A percentile compares a stretch with the other conserved stretches of the same genome.
phyloP scores from a whole-genome alignment of 148 eudicot genomes.

The Chenopodium berlandieri region DNA sequence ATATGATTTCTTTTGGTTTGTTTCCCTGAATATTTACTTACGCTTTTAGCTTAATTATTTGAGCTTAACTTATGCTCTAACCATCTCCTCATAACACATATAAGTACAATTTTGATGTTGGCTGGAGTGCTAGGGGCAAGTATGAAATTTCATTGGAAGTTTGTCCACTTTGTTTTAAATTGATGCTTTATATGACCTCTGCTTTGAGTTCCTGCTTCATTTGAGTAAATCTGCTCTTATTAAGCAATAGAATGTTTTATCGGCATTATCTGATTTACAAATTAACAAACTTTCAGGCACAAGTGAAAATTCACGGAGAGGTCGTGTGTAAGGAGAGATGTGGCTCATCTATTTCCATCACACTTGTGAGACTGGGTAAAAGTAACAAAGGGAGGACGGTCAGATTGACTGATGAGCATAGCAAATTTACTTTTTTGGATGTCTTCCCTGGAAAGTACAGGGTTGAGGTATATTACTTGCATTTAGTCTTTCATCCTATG shows the following conservation, averaged over 20 bases:
- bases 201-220: neutral
- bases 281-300: constrained; percentile 50
- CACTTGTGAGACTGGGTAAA: constrained; percentile 58
- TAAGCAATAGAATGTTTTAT: neutral
- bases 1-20: neutral
- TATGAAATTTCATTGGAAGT: constrained; percentile 8
- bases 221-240: constrained; percentile 1
- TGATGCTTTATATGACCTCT: neutral
- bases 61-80: neutral
- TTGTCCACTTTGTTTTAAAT: neutral
- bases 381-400: constrained; percentile 48
- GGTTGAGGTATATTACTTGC: constrained; percentile 58
- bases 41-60: neutral
- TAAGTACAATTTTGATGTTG: constrained; percentile 4
- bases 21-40: neutral
- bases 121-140: neutral
- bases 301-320: constrained; percentile 66
- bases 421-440: constrained; percentile 59
- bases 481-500: constrained; percentile 14
- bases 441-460: constrained; percentile 91
- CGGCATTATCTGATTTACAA: constrained; percentile 19
- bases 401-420: constrained; percentile 57
- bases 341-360: constrained; percentile 58
- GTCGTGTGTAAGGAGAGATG: constrained; percentile 84
- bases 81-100: neutral